A percentile compares a stretch with the other conserved stretches of the same genome.
Conservation (phyloP, 805 yeast species). For the Zygosaccharomyces gambellarensis region DNA sequence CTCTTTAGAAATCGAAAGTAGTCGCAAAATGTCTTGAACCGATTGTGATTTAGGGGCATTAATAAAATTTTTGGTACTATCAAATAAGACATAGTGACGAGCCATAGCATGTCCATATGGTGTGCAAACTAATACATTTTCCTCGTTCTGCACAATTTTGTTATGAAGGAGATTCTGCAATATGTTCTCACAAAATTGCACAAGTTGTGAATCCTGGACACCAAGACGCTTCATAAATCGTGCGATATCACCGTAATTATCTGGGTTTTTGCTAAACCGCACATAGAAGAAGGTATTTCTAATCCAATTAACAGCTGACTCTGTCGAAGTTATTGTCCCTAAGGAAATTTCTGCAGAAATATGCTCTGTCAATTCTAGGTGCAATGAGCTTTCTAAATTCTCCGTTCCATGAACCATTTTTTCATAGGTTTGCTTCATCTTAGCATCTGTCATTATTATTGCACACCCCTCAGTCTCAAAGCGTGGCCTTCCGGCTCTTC, state of each 20-base stretch:
- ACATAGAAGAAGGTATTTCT: constrained; percentile 47
- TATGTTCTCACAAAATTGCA: constrained; percentile 34
- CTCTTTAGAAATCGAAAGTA: constrained; percentile 39
- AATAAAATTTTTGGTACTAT: constrained; percentile 39
- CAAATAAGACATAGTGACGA: constrained; percentile 42
- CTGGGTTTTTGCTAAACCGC: constrained; percentile 39
- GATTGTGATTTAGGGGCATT: constrained; percentile 13
- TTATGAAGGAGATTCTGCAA: constrained; percentile 34
- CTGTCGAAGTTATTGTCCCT: constrained; percentile 36
- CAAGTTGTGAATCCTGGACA: constrained; percentile 33
- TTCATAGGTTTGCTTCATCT: constrained; percentile 38
- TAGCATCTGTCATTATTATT: constrained; percentile 43
- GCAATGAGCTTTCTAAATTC: constrained; percentile 45
- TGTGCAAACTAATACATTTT: constrained; percentile 31
- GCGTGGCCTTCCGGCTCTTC: constrained; percentile 61
- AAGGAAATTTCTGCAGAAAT: constrained; percentile 43
- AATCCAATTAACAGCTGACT: constrained; percentile 44
- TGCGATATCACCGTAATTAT: constrained; percentile 35
- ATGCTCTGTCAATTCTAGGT: constrained; percentile 38
- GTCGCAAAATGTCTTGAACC: constrained; percentile 19
- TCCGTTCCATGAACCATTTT: constrained; percentile 40
- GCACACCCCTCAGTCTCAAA: constrained; percentile 47
- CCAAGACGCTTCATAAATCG: constrained; percentile 13
- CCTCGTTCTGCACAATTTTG: constrained; percentile 27
- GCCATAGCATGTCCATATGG: constrained; percentile 47